Percentiles rank a stretch among this genome's conserved stretches.
Evolutionary conservation across 192 early-diverging fungal species (phyloP).

Genomic region (Chytriomyces hyalinus): DNA sequence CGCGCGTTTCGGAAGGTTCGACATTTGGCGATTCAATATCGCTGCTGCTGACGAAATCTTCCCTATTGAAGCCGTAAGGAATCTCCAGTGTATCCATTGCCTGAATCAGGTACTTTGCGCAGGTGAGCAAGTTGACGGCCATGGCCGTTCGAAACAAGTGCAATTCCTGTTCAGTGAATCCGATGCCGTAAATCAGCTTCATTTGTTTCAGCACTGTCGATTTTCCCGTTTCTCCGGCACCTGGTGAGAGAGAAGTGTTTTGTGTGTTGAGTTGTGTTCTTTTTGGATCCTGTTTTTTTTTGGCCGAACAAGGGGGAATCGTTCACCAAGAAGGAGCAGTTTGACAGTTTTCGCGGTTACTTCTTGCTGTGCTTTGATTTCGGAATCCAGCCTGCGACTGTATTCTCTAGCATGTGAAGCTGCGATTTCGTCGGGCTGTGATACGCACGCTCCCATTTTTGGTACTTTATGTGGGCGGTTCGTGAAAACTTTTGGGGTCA

Average conservation of each 20-base stretch:
- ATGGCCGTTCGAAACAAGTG: constrained; percentile 42
- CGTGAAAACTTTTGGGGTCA: no score
- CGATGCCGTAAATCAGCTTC: constrained; percentile 49
- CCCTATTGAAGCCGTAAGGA: constrained; percentile 21
- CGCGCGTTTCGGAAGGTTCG: no score
- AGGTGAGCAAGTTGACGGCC: constrained; percentile 39
- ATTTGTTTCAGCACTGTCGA: constrained; percentile 55
- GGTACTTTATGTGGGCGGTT: no score
- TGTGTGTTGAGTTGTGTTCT: no score
- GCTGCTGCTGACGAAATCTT: background rate
- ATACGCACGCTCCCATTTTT: no score
- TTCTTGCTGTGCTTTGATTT: constrained; percentile 13
- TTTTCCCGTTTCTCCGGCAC: constrained; percentile 54
- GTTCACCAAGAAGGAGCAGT: constrained; percentile 20
- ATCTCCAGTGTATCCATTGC: constrained; percentile 43
- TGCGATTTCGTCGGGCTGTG: no score
- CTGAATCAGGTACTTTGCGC: constrained; percentile 37
- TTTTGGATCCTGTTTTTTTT: no score
- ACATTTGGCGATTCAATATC: no score
- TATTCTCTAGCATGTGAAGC: background rate
- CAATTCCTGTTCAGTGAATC: constrained; percentile 43
- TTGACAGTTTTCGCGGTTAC: background rate
- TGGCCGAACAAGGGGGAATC: no score
- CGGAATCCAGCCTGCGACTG: background rate
- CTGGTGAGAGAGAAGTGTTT: background rate